Conservation (phyloP, 2,329 filamentous ascomycete genomes). For the Paracorniculantispora psalliotae region DNA sequence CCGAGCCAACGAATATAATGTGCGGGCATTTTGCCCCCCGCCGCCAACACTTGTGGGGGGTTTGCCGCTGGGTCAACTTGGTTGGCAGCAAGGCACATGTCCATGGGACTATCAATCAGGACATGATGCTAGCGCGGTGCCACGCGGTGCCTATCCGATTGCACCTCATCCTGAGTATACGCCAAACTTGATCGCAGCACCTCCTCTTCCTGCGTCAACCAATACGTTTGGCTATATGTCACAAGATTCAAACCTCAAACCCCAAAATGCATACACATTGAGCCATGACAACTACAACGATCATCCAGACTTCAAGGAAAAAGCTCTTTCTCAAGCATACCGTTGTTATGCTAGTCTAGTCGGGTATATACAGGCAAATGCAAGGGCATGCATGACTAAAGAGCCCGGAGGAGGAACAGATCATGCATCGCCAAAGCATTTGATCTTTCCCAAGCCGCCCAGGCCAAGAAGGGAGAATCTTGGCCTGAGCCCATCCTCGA, state of each 20-base stretch:
- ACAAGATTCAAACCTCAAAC: background rate
- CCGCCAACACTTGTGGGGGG: conserved; percentile 27
- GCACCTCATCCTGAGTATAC: background rate
- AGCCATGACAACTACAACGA: background rate
- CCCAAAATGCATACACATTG: background rate
- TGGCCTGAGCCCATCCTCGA: background rate
- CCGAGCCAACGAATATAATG: conserved; percentile 33
- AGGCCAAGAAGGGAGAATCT: conserved; percentile 8
- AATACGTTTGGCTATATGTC: background rate
- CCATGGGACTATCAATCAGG: conserved; percentile 2
- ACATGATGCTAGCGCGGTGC: background rate
- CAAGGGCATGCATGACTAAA: conserved; percentile 41
- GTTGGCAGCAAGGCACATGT: conserved; percentile 18
- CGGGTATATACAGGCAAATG: conserved; percentile 56
- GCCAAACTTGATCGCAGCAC: background rate
- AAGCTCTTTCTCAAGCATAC: conserved; percentile 65
- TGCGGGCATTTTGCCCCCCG: conserved; percentile 34
- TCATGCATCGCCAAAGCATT: conserved; percentile 40
- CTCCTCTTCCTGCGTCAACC: background rate
- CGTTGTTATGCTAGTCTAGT: conserved; percentile 67
- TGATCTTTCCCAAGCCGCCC: conserved; percentile 48
- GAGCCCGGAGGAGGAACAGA: conserved; percentile 30
- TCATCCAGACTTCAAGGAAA: conserved; percentile 56
- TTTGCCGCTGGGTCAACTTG: conserved; percentile 26
- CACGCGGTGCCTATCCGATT: background rate